A percentile compares a stretch with the other conserved stretches of the same genome.
Conservation (phyloP, 305 asterid species). For the Fraxinus nigra region DNA sequence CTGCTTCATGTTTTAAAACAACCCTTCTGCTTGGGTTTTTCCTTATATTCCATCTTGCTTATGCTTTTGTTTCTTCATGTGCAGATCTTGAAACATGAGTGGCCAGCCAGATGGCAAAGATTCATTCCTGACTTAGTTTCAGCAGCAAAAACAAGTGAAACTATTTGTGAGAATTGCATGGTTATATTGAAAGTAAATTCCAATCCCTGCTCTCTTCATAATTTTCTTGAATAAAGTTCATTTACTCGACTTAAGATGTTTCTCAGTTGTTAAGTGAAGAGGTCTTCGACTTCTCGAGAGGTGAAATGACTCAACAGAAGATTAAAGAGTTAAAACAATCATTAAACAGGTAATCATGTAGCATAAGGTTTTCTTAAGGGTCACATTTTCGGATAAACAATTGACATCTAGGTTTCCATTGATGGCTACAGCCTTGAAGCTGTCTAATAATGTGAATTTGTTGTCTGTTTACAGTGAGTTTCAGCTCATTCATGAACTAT, state of each 20-base stretch:
- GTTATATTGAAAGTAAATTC: constrained; percentile 72
- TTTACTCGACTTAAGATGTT: constrained; percentile 20
- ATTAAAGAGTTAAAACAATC: constrained; percentile 92
- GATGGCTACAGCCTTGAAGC: not conserved
- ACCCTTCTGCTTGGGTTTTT: not conserved
- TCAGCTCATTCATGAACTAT: constrained; percentile 94
- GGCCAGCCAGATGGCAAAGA: constrained; percentile 96
- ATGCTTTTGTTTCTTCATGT: constrained; percentile 21
- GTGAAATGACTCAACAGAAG: constrained; percentile 99
- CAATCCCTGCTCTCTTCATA: not conserved
- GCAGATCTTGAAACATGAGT: constrained; percentile 97
- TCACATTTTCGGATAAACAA: not conserved
- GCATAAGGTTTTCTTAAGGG: not conserved
- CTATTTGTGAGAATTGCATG: constrained; percentile 98
- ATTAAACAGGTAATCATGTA: constrained; percentile 62
- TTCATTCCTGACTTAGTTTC: constrained; percentile 98
- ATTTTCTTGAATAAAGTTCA: constrained; percentile 10
- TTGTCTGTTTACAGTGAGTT: constrained; percentile 65
- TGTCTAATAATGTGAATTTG: not conserved
- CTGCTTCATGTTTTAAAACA: constrained; percentile 4
- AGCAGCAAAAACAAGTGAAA: constrained; percentile 93
- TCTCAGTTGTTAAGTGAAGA: constrained; percentile 94
- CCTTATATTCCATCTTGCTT: constrained; percentile 10
- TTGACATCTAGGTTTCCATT: not conserved
- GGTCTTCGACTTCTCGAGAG: constrained; percentile 98